Percentiles rank a stretch among this genome's conserved stretches.
phyloP scores from a whole-genome alignment of 257 asterid genomes.

The Asclepias syriaca region DNA sequence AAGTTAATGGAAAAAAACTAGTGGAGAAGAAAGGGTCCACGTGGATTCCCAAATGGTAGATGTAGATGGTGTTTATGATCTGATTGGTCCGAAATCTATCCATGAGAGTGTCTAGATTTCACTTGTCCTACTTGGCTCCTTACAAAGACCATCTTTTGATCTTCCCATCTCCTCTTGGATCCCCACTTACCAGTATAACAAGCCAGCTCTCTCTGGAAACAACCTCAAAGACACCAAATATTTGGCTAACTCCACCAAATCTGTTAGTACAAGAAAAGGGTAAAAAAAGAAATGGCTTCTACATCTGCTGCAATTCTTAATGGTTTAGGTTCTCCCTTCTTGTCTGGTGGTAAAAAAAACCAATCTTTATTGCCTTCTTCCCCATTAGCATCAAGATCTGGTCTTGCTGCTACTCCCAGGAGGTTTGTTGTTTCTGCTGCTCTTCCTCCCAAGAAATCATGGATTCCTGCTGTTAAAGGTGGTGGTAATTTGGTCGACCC shows the following conservation, averaged over 20 bases:
- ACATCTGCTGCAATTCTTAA: slow-evolving; percentile 82
- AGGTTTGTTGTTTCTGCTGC: slow-evolving; percentile 62
- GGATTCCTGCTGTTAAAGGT: slow-evolving; percentile 74
- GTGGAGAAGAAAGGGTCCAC: slow-evolving; percentile 33
- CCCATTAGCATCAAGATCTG: slow-evolving; percentile 38
- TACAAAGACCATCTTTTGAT: slow-evolving; percentile 25
- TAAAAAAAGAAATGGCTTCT: slow-evolving; percentile 53
- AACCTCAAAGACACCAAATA: slow-evolving; percentile 4
- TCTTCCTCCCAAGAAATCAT: slow-evolving; percentile 72
- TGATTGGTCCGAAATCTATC: slow-evolving; percentile 60
- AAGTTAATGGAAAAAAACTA: slow-evolving; percentile 5
- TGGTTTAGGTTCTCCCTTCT: slow-evolving; percentile 73
- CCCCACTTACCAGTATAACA: slow-evolving; percentile 12
- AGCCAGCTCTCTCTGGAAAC: slow-evolving; percentile 7
- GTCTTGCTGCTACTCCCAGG: slow-evolving; percentile 35
- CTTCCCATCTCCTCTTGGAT: slow-evolving; percentile 12
- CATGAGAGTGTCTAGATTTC: slow-evolving; percentile 31
- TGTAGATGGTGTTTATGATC: slow-evolving; percentile 33
- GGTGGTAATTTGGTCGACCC: slow-evolving; percentile 78
- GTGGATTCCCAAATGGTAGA: slow-evolving; percentile 22
- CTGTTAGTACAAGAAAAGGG: slow-evolving; percentile 3
- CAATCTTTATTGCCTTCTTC: slow-evolving; percentile 48
- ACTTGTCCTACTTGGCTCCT: slow-evolving; percentile 57
- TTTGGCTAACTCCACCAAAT: not conserved
- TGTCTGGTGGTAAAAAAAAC: slow-evolving; percentile 68